phyloP scores from a whole-genome alignment of 371 early-diverging fungal genomes.

The Choanephora cucurbitarum region DNA sequence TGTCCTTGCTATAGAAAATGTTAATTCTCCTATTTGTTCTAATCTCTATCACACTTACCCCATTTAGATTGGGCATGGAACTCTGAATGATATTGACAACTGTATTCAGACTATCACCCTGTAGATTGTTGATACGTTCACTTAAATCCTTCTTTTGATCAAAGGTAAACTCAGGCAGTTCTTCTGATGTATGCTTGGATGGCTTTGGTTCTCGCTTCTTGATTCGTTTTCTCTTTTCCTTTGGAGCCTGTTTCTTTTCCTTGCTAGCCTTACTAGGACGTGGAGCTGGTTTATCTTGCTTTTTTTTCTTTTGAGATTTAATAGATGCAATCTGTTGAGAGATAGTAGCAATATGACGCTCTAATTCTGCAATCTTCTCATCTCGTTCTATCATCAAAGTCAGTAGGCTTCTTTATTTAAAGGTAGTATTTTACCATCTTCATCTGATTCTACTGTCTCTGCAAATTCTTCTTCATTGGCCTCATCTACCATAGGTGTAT shows the following conservation, averaged over 20 bases:
- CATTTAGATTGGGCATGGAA: constrained; percentile 79
- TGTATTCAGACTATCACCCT: constrained; percentile 74
- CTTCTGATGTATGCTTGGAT: constrained; percentile 24
- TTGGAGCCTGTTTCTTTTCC: constrained; percentile 18
- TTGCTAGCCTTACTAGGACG: constrained; percentile 23
- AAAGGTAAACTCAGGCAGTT: constrained; percentile 70
- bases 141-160: constrained; percentile 91
- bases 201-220: constrained; percentile 16
- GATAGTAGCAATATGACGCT: constrained; percentile 64
- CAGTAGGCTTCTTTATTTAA: neutral
- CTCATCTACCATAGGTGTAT: constrained; percentile 16
- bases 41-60: too few species aligned
- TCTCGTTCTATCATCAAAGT: constrained; percentile 31
- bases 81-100: constrained; percentile 87
- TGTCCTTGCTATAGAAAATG: constrained; percentile 56
- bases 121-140: constrained; percentile 77
- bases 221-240: constrained; percentile 28
- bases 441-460: constrained; percentile 33
- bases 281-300: constrained; percentile 36
- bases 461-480: constrained; percentile 16
- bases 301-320: constrained; percentile 60
- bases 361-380: constrained; percentile 64
- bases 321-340: constrained; percentile 67
- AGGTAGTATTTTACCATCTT: constrained; percentile 33
- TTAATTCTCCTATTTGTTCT: neutral